A percentile compares a stretch with the other conserved stretches of the same genome.
phyloP scores from a whole-genome alignment of 257 asterid genomes.

The Haberlea rhodopensis region DNA sequence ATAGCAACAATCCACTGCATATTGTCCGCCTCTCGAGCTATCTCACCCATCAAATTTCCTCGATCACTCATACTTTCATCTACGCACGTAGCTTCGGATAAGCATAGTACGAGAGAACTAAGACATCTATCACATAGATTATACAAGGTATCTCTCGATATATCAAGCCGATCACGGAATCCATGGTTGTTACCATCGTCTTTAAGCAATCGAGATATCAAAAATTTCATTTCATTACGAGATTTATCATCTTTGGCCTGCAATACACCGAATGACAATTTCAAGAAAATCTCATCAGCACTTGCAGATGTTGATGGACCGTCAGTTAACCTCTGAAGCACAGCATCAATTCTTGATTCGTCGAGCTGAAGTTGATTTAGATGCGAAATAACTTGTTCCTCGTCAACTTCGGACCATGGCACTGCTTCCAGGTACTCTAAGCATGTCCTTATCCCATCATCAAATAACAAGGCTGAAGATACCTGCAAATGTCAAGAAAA shows the following conservation, averaged over 20 bases:
- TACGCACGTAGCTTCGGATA: constrained; percentile 59
- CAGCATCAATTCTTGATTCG: constrained; percentile 37
- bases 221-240: constrained; percentile 67
- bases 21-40: constrained; percentile 85
- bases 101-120: constrained; percentile 59
- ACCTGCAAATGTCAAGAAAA: constrained; percentile 44
- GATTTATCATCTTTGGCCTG: constrained; percentile 83
- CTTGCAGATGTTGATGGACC: constrained; percentile 65
- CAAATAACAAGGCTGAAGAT: constrained; percentile 69
- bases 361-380: constrained; percentile 59
- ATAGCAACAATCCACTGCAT: constrained; percentile 85
- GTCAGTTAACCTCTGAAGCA: constrained; percentile 68
- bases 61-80: constrained; percentile 65
- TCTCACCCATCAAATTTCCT: constrained; percentile 74
- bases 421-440: constrained; percentile 77
- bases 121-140: constrained; percentile 81
- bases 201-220: constrained; percentile 53
- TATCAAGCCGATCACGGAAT: constrained; percentile 32
- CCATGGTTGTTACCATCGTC: constrained; percentile 39
- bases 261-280: constrained; percentile 54
- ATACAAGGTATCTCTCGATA: constrained; percentile 60
- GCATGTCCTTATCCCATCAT: constrained; percentile 70
- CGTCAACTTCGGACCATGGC: constrained; percentile 90
- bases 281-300: constrained; percentile 65
- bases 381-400: constrained; percentile 55